Base-by-base conservation (phyloP, 2,329 filamentous ascomycete species). In the Samsoniella hepiali region DNA sequence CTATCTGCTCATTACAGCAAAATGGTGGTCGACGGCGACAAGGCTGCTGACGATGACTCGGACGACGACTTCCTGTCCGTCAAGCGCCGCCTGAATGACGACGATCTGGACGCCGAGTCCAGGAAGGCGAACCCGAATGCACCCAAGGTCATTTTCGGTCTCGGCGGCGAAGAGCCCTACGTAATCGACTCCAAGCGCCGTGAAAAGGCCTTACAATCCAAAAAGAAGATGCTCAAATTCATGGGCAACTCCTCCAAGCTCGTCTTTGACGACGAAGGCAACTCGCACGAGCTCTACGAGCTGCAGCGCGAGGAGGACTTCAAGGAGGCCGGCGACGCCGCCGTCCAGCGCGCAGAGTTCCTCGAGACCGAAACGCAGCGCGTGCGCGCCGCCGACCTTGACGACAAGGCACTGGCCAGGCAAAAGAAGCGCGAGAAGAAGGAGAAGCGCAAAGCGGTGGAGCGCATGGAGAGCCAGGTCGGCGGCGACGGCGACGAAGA, bases 1-100 rank as follows among this genome's bases (percentile, higher is more conserved):
- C 78, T 99, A 67, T 93, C 94, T n/a, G 88, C 89, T 63, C 95
- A 99, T 77, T 98, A 97, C 80, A 86, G 87, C 65, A 97, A 94
- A 72, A 84, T 99, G 67, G 60, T 62, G 34, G 88, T 98, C 65
- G 82, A 82, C 64, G 84, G 81, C 17, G 85, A 64, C 27, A 65
- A 69, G 10, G 75, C 68, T 66, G 80, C 73, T 3, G 84, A 85
- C 61, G 84, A 82, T 5, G 86, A 88, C 56, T 88, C 88, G 62
- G 90, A 91, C 57, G 87, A 87, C 64, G 89, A 96, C 67, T 97
- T 99, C 82, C 81, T 97, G 61, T 87, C 89, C 3, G 90, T 97
- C 67, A 99, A 97, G 79, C 87, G 93, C 63, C 87, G 92, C n/a
- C 88, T 97, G 64, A 84, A 87, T 54, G 90, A 88, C 34, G 86